A percentile compares a stretch with the other conserved stretches of the same genome.
Conservation (phyloP, 1,284 basidiomycete species). For the Apiotrichum montevideense region DNA sequence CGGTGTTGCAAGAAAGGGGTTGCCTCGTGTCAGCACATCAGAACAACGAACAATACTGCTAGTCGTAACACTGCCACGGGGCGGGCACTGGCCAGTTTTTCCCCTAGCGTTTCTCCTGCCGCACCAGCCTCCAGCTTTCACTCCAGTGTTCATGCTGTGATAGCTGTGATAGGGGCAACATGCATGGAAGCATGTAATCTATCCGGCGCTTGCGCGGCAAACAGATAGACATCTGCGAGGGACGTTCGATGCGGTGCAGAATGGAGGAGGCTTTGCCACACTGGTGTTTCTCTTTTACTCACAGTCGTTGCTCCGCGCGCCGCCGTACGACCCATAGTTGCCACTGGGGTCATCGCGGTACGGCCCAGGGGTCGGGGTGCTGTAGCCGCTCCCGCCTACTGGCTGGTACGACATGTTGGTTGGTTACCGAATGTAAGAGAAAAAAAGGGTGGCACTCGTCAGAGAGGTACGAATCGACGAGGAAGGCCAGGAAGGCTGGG, state of each 20-base stretch:
- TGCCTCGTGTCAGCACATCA: no score
- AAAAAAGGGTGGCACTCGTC: conserved; percentile 10
- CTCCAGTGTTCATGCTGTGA: not conserved
- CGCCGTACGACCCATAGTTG: not conserved
- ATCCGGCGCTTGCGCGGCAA: no score
- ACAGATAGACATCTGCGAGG: no score
- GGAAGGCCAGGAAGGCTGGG: no score
- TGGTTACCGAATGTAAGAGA: not conserved
- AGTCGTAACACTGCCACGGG: no score
- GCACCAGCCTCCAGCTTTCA: not conserved
- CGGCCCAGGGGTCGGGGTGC: conserved; percentile 1
- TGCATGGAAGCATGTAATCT: no score
- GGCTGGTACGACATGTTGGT: conserved; percentile 8
- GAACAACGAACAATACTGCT: no score
- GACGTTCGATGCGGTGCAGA: no score
- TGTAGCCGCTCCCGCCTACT: conserved; percentile 13
- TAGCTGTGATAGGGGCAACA: no score
- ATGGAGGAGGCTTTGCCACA: no score
- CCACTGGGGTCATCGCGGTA: conserved; percentile 12
- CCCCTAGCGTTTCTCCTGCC: no score
- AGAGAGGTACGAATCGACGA: not conserved
- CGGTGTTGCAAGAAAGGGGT: no score
- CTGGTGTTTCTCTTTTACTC: conserved; percentile 3
- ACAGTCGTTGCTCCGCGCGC: conserved; percentile 7
- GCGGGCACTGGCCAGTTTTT: not conserved